phyloP scores from a whole-genome alignment of 441 rosid species.

The Aquilaria agallochum region DNA sequence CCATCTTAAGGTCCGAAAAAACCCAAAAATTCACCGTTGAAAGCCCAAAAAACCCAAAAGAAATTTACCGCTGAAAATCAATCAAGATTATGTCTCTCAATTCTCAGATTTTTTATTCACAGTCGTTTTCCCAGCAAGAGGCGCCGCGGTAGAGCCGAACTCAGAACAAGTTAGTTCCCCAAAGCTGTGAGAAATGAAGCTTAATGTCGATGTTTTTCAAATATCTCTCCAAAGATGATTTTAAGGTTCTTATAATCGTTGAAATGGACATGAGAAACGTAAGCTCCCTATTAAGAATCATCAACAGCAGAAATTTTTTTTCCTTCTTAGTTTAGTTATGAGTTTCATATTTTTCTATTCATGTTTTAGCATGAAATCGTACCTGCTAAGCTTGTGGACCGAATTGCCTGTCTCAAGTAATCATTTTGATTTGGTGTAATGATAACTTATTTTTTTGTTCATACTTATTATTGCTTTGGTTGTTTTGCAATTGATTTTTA shows the following conservation, averaged over 20 bases:
- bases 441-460: not conserved
- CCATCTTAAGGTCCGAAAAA: too few species aligned
- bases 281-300: slow-evolving; percentile 12
- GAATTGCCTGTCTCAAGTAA: slow-evolving; percentile 83
- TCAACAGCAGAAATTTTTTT: not conserved
- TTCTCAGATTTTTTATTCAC: too few species aligned
- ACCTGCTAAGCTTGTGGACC: slow-evolving; percentile 73
- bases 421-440: not conserved
- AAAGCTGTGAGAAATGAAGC: slow-evolving; percentile 48
- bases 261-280: slow-evolving; percentile 97
- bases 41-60: too few species aligned
- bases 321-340: not conserved
- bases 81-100: too few species aligned
- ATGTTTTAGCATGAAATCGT: slow-evolving; percentile 79
- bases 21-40: too few species aligned
- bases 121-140: too few species aligned
- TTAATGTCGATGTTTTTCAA: slow-evolving; percentile 70
- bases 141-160: too few species aligned
- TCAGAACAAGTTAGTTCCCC: too few species aligned
- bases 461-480: not conserved
- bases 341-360: not conserved
- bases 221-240: slow-evolving; percentile 84
- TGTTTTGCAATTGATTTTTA: not conserved
- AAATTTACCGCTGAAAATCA: too few species aligned
- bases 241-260: slow-evolving; percentile 87